Evolutionary conservation across 805 yeast species (phyloP).

Genomic region (Soucietia sequanensis): DNA sequence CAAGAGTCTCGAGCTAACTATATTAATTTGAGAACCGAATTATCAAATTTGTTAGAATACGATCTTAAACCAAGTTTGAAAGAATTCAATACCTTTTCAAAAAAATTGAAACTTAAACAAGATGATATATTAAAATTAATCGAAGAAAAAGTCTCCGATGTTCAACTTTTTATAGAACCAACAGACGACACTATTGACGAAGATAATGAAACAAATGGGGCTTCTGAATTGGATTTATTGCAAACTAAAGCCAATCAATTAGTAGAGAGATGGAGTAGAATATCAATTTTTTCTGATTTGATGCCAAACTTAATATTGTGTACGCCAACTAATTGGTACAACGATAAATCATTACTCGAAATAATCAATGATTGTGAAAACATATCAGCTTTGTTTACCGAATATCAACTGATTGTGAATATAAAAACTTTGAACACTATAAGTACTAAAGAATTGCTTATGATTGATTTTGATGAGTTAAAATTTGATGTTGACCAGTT

Average conservation of each 20-base stretch:
- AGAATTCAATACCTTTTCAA: constrained; percentile 12
- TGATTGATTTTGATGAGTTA: constrained; percentile 21
- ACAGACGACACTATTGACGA: background rate
- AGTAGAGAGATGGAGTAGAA: constrained; percentile 16
- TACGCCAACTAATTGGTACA: constrained; percentile 37
- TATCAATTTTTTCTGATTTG: constrained; percentile 24
- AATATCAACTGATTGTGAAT: constrained; percentile 17
- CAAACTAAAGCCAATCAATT: constrained; percentile 9
- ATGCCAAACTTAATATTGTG: constrained; percentile 32
- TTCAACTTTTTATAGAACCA: background rate
- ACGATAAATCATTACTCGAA: constrained; percentile 23
- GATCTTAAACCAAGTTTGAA: constrained; percentile 17
- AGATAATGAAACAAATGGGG: constrained; percentile 2
- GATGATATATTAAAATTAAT: constrained; percentile 3
- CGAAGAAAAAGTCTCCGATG: constrained; percentile 9
- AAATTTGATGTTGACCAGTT: no score
- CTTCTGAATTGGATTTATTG: constrained; percentile 1
- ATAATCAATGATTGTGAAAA: constrained; percentile 29
- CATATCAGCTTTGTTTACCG: constrained; percentile 16
- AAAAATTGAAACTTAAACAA: constrained; percentile 4
- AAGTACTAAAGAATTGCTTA: constrained; percentile 17
- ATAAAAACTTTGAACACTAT: constrained; percentile 12
- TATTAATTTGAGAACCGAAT: constrained; percentile 2
- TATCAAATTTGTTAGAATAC: constrained; percentile 6
- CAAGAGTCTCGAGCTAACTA: constrained; percentile 5